Evolutionary conservation across 345 rosid species (phyloP).

Genomic region (Gossypium australe): DNA sequence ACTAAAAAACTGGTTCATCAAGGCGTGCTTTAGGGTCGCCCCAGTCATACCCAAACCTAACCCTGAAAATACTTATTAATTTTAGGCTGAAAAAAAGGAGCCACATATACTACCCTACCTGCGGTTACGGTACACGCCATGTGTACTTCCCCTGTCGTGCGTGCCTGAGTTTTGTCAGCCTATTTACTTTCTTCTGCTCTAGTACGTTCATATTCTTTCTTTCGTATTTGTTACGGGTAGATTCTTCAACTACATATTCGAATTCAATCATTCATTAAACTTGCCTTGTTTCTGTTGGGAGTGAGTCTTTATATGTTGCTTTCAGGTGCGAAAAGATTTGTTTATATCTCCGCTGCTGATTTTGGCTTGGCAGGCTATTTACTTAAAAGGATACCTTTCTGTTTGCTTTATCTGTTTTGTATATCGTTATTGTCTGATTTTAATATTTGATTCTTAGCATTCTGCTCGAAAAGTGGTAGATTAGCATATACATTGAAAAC

Average conservation of each 20-base stretch:
- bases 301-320: not conserved
- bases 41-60: too few species aligned
- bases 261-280: not conserved
- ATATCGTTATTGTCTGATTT: not conserved
- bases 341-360: constrained; percentile 88
- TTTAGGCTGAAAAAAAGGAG: constrained; percentile 5
- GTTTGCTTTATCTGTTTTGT: not conserved
- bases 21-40: too few species aligned
- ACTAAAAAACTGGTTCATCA: too few species aligned
- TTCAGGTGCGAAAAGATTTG: constrained; percentile 38
- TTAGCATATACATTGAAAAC: not conserved
- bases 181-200: constrained; percentile 23
- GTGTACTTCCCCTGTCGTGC: constrained; percentile 18
- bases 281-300: not conserved
- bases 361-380: constrained; percentile 78
- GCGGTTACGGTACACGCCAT: constrained; percentile 28
- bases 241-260: not conserved
- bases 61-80: too few species aligned
- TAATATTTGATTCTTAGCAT: not conserved
- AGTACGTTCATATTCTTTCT: constrained; percentile 21
- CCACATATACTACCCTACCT: constrained; percentile 25
- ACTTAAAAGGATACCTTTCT: constrained; percentile 47
- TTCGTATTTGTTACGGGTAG: not conserved
- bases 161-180: constrained; percentile 31
- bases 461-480: not conserved